These are phyloP conservation scores for Aspergillus avenaceus DNA, from an alignment of 495 filamentous ascomycete genomes.

Conservation along the genomic window DNA sequence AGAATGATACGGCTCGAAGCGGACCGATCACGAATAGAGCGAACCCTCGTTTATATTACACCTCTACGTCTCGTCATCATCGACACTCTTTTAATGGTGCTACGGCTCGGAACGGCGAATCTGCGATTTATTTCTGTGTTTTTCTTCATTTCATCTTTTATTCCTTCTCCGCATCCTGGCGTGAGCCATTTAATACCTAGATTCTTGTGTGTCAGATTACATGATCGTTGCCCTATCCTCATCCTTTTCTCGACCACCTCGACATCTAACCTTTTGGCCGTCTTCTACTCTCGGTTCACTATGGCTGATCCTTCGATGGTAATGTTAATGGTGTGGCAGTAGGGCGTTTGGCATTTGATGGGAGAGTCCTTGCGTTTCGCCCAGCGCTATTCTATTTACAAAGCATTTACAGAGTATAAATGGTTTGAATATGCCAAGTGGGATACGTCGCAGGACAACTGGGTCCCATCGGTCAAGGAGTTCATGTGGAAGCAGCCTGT, in stretches of 20 bases:
- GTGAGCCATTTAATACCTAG: conserved; percentile 39
- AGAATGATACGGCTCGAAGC: conserved; percentile 12
- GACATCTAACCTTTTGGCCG: neutral
- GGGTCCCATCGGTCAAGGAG: conserved; percentile 17
- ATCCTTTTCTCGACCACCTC: conserved; percentile 2
- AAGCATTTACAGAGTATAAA: conserved; percentile 18
- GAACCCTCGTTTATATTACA: conserved; percentile 13
- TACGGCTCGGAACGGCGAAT: conserved; percentile 44
- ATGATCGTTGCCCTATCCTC: conserved; percentile 16
- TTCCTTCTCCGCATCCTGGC: conserved; percentile 26
- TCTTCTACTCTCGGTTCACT: conserved; percentile 4
- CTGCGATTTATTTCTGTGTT: conserved; percentile 22
- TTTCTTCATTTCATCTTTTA: conserved; percentile 21
- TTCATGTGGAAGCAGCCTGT: conserved; percentile 15
- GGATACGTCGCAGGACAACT: conserved; percentile 8
- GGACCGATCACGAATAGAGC: conserved; percentile 15
- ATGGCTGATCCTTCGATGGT: conserved; percentile 8
- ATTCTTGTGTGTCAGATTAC: conserved; percentile 23
- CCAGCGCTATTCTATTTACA: conserved; percentile 12
- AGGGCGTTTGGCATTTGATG: conserved; percentile 17
- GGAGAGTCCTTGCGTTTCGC: conserved; percentile 5
- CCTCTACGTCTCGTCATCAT: conserved; percentile 10
- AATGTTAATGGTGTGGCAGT: conserved; percentile 16
- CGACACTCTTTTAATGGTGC: conserved; percentile 41
- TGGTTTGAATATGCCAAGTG: conserved; percentile 14